Base-by-base conservation (phyloP, 345 rosid species). In the Laguncularia racemosa region DNA sequence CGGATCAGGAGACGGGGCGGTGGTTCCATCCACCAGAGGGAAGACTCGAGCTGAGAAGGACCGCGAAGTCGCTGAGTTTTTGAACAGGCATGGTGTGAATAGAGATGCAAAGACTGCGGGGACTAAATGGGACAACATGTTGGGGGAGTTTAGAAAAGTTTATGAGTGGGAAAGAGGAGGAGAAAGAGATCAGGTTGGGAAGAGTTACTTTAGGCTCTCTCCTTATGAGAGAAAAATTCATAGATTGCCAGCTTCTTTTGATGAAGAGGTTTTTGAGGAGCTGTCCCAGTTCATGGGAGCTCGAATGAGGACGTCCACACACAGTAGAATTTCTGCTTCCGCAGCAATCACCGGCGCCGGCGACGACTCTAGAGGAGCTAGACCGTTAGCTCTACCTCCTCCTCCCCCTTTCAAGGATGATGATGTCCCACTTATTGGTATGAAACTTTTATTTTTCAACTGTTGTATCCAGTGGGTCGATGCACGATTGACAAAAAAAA, bases 41-140 rank as follows among this genome's bases (percentile, higher is more conserved):
- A 93, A 93, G 71, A 87, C 99, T 8, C 72, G 99, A 26, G 97
- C 97, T 3, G 99, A 89, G 46, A 93, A 93, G 70, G 99, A 93
- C 62, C 75, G 80, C 51, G 97, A 89, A 58, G 99, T 93, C n/a
- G 96, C 97, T 0, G 99, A 87, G 61, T 93, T 72, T 63, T 54
- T 93, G 64, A 83, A 82, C 71, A 77, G 75, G 20, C 91, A 93
- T 16, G 97, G 96, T 3, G 69, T 93, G 17, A 85, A 75, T 57
- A 76, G 99, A 56, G 99, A 93, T 60, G 79, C 97, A 3, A 93
- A 93, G 72, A 93, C 95, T 4, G 95, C 99, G 12, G 96, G 97
- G 28, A 93, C 99, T 12, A 93, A 93, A 62, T 93, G 99, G 99
- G 99, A 93, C 69, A 93, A 93, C 65, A 93, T 93, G 99, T 72